Conservation (phyloP, 176 grass and related monocot genomes). For the Tillandsia leiboldiana region DNA sequence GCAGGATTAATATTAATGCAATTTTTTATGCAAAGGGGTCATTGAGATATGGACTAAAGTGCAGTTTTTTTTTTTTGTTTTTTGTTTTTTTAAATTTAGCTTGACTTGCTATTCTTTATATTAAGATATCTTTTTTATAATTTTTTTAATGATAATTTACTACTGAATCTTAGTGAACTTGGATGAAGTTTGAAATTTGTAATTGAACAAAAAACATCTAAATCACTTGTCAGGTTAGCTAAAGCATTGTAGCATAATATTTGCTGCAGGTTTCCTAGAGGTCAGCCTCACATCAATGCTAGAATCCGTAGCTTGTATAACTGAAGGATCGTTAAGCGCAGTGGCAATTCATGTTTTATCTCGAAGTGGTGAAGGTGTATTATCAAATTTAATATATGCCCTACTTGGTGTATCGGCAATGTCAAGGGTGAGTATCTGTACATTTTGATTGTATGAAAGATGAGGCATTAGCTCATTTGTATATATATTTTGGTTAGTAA, state of each 20-base stretch:
- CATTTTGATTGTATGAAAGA: constrained; percentile 3
- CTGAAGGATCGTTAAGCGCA: constrained; percentile 45
- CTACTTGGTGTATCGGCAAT: constrained; percentile 89
- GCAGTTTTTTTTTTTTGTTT: too few relatives aligned
- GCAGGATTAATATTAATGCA: too few relatives aligned
- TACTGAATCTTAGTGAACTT: neutral
- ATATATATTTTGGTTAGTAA: neutral
- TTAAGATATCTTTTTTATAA: too few relatives aligned
- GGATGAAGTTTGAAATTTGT: neutral
- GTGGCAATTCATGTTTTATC: constrained; percentile 58
- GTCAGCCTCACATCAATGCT: constrained; percentile 47
- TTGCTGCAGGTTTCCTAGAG: constrained; percentile 83
- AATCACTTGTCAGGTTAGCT: neutral
- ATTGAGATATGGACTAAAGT: too few relatives aligned
- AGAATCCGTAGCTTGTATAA: constrained; percentile 39
- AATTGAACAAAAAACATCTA: neutral
- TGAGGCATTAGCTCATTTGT: neutral
- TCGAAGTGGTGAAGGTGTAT: constrained; percentile 63
- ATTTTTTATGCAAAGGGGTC: too few relatives aligned
- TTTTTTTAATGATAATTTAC: too few relatives aligned
- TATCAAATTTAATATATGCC: constrained; percentile 86
- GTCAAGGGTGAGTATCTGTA: constrained; percentile 53
- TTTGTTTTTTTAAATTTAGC: too few relatives aligned
- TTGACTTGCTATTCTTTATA: too few relatives aligned
- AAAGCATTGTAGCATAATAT: constrained; percentile 12